Evolutionary conservation across 352 stramenopile genomes (phyloP).

Genomic region (Phytophthora uliginosa): DNA sequence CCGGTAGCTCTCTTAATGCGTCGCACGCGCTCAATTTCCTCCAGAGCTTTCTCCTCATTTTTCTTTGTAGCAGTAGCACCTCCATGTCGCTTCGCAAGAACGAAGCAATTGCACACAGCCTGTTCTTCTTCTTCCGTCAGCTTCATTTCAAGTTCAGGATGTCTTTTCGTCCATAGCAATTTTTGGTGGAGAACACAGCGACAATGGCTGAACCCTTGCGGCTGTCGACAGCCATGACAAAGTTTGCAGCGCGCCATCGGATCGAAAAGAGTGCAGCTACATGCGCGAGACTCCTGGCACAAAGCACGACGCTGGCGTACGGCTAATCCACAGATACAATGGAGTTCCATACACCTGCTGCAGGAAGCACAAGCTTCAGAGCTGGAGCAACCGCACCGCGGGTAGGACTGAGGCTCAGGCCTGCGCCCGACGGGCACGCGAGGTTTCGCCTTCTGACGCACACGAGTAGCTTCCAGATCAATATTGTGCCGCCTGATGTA

Average conservation of each 20-base stretch:
- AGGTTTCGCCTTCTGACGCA: neutral
- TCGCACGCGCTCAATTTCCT: conserved; percentile 40
- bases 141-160: conserved; percentile 24
- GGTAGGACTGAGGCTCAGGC: conserved; percentile 25
- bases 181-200: conserved; percentile 64
- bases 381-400: conserved; percentile 56
- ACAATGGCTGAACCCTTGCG: conserved; percentile 56
- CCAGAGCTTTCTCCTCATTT: conserved; percentile 27
- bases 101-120: conserved; percentile 52
- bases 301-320: conserved; percentile 29
- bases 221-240: conserved; percentile 68
- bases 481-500: conserved; percentile 38
- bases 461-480: conserved; percentile 21
- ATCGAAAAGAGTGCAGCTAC: conserved; percentile 54
- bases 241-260: conserved; percentile 49
- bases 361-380: conserved; percentile 65
- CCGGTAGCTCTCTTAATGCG: conserved; percentile 47
- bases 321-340: conserved; percentile 61
- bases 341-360: conserved; percentile 63
- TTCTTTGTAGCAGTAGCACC: conserved; percentile 28
- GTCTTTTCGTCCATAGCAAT: conserved; percentile 35
- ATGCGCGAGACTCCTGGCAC: conserved; percentile 76
- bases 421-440: conserved; percentile 29
- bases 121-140: conserved; percentile 27
- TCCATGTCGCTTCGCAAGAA: conserved; percentile 33